phyloP scores from a whole-genome alignment of 2,329 filamentous ascomycete species.

The Claviceps fusiformis region DNA sequence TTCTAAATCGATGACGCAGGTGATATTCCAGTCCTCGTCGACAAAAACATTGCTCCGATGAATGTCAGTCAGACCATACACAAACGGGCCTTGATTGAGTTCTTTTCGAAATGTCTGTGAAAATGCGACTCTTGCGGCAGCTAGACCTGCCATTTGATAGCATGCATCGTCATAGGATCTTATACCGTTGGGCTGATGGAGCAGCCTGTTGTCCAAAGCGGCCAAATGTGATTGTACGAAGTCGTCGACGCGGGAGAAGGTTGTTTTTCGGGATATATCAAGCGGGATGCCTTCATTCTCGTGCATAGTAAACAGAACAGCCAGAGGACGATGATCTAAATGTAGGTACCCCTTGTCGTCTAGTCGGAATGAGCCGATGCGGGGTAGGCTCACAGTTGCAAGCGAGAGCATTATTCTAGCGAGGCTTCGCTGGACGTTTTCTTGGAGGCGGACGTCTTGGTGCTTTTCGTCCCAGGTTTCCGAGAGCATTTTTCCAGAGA shows the following conservation, averaged over 20 bases:
- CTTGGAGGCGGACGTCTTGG: constrained; percentile 3
- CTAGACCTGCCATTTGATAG: neutral
- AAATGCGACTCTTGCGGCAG: too few species aligned
- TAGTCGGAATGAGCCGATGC: constrained; percentile 16
- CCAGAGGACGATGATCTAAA: constrained; percentile 11
- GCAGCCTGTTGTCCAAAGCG: neutral
- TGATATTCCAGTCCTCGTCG: constrained; percentile 21
- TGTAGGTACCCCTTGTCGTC: constrained; percentile 17
- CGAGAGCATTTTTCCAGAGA: neutral
- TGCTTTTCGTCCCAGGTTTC: neutral
- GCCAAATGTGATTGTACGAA: neutral
- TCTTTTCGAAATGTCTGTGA: constrained; percentile 5
- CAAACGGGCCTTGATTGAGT: constrained; percentile 12
- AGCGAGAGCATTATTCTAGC: constrained; percentile 17
- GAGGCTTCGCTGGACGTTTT: constrained; percentile 18
- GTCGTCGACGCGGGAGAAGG: neutral
- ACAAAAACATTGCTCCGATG: constrained; percentile 21
- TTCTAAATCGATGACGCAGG: constrained; percentile 19
- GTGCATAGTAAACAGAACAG: neutral
- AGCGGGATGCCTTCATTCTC: neutral
- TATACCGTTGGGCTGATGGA: neutral
- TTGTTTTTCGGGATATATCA: neutral
- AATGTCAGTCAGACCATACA: constrained; percentile 17
- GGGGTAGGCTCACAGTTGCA: constrained; percentile 14
- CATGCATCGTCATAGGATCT: neutral